Conservation (phyloP, 129 eudicot species). For the Chrysanthemum lavandulifolium region DNA sequence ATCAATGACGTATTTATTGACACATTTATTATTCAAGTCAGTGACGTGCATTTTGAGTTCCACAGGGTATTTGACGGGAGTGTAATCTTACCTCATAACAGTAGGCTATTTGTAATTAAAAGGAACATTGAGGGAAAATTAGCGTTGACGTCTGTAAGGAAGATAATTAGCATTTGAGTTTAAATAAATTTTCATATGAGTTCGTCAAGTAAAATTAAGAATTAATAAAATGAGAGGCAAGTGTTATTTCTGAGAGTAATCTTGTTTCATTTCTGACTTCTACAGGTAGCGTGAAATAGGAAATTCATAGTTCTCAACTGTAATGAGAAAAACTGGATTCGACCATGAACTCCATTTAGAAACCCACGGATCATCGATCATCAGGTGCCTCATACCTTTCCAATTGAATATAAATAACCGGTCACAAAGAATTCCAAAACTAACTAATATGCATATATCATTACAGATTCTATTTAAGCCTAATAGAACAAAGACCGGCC, state of each 20-base stretch:
- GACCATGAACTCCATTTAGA: conserved; percentile 6
- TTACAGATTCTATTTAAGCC: not conserved
- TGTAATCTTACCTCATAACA: not conserved
- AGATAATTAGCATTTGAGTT: not conserved
- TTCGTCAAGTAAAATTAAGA: conserved; percentile 8
- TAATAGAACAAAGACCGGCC: conserved; percentile 2
- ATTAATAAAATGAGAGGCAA: not conserved
- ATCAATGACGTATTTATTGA: too few relatives aligned
- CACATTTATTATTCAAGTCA: too few relatives aligned
- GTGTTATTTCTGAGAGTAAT: conserved; percentile 1
- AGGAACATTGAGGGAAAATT: not conserved
- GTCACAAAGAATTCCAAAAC: conserved; percentile 5
- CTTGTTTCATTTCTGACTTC: conserved; percentile 11
- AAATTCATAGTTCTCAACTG: not conserved
- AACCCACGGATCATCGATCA: conserved; percentile 8
- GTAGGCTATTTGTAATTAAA: not conserved
- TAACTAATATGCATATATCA: not conserved
- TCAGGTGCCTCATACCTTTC: not conserved
- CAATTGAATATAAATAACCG: not conserved
- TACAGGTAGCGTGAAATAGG: not conserved
- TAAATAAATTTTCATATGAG: conserved; percentile 4
- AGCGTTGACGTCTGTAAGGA: not conserved
- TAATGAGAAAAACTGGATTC: not conserved
- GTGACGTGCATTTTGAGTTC: too few relatives aligned
- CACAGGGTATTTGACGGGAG: too few relatives aligned